A percentile compares a stretch with the other conserved stretches of the same genome.
phyloP scores from a whole-genome alignment of 140 eudicot species.

The Oenanthe javanica region DNA sequence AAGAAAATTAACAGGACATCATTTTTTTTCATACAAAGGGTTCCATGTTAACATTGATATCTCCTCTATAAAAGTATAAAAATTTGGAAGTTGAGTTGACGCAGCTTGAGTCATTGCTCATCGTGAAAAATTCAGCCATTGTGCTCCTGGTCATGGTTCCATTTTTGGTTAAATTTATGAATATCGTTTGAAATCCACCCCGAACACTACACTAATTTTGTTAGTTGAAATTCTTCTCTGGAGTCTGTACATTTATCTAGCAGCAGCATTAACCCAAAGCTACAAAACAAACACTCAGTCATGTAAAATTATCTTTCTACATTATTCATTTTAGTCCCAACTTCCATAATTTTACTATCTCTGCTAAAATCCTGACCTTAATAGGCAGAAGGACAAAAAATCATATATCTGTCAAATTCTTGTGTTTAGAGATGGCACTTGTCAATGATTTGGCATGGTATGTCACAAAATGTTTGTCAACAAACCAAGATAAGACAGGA shows the following conservation, averaged over 20 bases:
- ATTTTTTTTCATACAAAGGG: too few relatives aligned
- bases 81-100: background rate
- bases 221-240: background rate
- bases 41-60: background rate
- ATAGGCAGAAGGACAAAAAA: too few relatives aligned
- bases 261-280: too few relatives aligned
- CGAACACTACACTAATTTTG: too few relatives aligned
- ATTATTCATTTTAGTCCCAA: too few relatives aligned
- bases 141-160: background rate
- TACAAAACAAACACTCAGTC: too few relatives aligned
- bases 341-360: too few relatives aligned
- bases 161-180: too few relatives aligned
- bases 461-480: background rate
- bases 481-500: background rate
- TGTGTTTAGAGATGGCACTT: too few relatives aligned
- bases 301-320: too few relatives aligned
- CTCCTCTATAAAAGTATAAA: background rate
- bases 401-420: too few relatives aligned
- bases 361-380: too few relatives aligned
- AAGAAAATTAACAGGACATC: background rate
- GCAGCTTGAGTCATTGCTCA: background rate
- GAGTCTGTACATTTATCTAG: background rate
- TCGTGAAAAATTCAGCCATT: background rate
- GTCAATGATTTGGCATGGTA: background rate
- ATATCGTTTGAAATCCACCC: background rate